Base-by-base conservation (phyloP, 108 stramenopile genomes). In the Schizochytrium sp. region DNA sequence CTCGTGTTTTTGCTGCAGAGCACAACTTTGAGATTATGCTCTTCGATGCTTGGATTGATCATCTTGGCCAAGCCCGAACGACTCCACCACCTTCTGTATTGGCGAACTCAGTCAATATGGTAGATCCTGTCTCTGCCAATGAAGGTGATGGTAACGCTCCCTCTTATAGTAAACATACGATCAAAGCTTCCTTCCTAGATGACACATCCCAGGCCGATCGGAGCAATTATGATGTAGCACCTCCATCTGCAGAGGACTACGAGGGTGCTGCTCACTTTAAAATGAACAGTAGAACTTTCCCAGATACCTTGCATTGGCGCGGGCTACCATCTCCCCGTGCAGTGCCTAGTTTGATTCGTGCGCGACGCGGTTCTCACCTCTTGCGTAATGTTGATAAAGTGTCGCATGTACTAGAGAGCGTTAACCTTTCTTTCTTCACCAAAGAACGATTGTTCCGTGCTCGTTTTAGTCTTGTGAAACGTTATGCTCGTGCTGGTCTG, bases 21-120 rank as follows among this genome's bases (percentile, higher is more conserved):
- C 47, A 55, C 50, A 83, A 83, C 53, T 83, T 83, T 28, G 76
- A 83, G 28, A 83, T 83, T 40, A 83, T 83, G 76, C 76, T 83
- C 76, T 83, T 83, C 1, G 76, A 83, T 40, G 76, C 76, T 17
- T 83, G 76, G 76, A 83, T 83, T 40, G 76, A 83, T 42, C 50
- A 13, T 2, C 15, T 83, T 17, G 47, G 15, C 0, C 12, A 49
- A 53, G 50, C 47, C 5, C 76, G 76, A 5, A 55, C 76, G n/a
- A 55, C 47, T 1, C 47, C 76, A n/a, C 76, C 76, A 10, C 50
- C 76, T 40, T 49, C 50, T 5, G 76, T 83, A 5, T 5, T 83
- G 76, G 76, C 13, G 28, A 83, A 83, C 55, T 47, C 50, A 0
- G 28, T n/a, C 45, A 10, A 13, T 2, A 55, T 55, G 50, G 76